phyloP scores from a whole-genome alignment of 2,329 filamentous ascomycete species.

The Scytalidium sp. region DNA sequence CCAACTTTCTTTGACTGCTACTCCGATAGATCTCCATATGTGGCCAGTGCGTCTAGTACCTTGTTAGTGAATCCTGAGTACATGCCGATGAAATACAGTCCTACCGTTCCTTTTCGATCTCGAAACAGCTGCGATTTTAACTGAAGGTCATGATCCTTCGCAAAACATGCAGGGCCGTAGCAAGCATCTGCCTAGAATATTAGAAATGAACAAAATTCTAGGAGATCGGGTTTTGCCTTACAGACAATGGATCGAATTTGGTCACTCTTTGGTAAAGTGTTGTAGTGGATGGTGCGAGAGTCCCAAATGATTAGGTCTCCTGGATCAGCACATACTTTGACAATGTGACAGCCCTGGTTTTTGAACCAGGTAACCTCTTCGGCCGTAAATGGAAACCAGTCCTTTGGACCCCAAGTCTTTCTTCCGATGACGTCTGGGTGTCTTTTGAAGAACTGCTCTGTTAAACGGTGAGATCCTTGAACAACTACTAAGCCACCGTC shows the following conservation, averaged over 20 bases:
- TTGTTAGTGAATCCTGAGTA: not conserved
- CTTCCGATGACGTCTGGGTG: conserved; percentile 4
- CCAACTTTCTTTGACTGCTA: no score
- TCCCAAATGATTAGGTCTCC: conserved; percentile 45
- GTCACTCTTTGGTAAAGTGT: conserved; percentile 30
- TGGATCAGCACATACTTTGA: conserved; percentile 37
- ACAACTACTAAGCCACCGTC: conserved; percentile 28
- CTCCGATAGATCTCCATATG: not conserved
- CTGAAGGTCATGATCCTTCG: conserved; percentile 3
- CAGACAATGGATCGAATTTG: conserved; percentile 17
- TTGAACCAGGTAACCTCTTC: conserved; percentile 41
- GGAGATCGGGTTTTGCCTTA: conserved; percentile 4
- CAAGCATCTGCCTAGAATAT: conserved; percentile 3
- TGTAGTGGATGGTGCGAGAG: conserved; percentile 44
- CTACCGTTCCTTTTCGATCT: conserved; percentile 5
- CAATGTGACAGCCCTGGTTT: conserved; percentile 32
- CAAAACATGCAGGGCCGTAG: conserved; percentile 7
- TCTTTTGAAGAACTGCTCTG: conserved; percentile 17
- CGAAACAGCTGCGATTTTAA: conserved; percentile 7
- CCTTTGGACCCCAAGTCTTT: conserved; percentile 9
- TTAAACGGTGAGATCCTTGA: conserved; percentile 19
- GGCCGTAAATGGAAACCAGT: conserved; percentile 19
- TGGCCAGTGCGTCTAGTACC: not conserved
- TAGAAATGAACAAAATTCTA: not conserved
- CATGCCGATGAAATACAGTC: no score